These are phyloP conservation scores for Pichia sp. DNA, from an alignment of 1,139 yeast genomes.

Conservation along the genomic window DNA sequence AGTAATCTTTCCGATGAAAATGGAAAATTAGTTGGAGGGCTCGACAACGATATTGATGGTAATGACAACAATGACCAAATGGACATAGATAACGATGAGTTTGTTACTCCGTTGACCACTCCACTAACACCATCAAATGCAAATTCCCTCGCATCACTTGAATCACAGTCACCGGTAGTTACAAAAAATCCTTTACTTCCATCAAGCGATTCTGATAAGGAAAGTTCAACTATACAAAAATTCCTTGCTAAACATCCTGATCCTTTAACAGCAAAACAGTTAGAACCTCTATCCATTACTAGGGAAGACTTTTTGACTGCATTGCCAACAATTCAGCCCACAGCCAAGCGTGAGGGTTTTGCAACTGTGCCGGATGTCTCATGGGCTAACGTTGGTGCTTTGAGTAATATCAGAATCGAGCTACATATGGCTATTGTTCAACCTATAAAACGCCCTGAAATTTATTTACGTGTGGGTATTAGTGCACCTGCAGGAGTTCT, in stretches of 20 bases:
- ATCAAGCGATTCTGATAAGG: neutral
- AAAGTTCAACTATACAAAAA: constrained; percentile 61
- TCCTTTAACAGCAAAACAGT: constrained; percentile 70
- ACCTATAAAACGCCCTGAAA: constrained; percentile 89
- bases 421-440: constrained; percentile 96
- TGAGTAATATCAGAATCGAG: constrained; percentile 74
- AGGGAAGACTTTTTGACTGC: constrained; percentile 80
- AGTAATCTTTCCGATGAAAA: constrained; percentile 21
- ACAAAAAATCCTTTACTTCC: neutral
- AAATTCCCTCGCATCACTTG: neutral
- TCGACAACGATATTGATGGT: constrained; percentile 15
- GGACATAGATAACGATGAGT: constrained; percentile 25
- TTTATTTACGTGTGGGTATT: constrained; percentile 86
- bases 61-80: constrained; percentile 15
- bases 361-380: constrained; percentile 98
- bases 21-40: constrained; percentile 13
- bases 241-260: constrained; percentile 73
- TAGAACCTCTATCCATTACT: constrained; percentile 68
- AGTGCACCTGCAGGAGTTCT: constrained; percentile 96
- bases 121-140: constrained; percentile 16
- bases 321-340: constrained; percentile 93
- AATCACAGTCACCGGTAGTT: neutral
- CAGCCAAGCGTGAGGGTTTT: constrained; percentile 97
- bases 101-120: constrained; percentile 13
- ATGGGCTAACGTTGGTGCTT: constrained; percentile 94